Percentiles rank a stretch among this genome's conserved stretches.
Evolutionary conservation across 345 rosid species (phyloP).

Genomic region (Salix dunnii): DNA sequence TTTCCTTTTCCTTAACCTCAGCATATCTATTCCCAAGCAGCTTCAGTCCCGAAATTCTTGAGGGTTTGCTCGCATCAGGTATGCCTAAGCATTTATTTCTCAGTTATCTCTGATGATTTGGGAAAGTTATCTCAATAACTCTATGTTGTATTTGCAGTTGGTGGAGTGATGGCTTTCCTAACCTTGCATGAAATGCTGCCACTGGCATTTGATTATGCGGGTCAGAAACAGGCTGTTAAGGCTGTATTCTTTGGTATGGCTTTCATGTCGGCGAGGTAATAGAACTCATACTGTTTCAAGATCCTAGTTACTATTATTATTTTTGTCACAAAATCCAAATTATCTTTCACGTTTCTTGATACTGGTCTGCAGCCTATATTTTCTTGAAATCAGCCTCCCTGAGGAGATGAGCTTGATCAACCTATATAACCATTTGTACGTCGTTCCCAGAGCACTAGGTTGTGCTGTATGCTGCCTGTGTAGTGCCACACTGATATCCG

Average conservation of each 20-base stretch:
- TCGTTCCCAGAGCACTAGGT: not conserved
- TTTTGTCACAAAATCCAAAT: not conserved
- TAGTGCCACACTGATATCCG: not conserved
- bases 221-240: slow-evolving; percentile 95
- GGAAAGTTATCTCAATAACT: not conserved
- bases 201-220: slow-evolving; percentile 95
- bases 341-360: not conserved
- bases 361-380: slow-evolving; percentile 58
- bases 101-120: not conserved
- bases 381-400: slow-evolving; percentile 80
- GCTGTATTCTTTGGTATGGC: slow-evolving; percentile 98
- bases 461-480: not conserved
- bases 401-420: slow-evolving; percentile 49
- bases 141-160: slow-evolving; percentile 51
- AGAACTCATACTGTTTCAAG: not conserved
- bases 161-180: slow-evolving; percentile 98
- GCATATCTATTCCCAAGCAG: slow-evolving; percentile 94
- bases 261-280: slow-evolving; percentile 97
- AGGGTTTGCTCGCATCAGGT: slow-evolving; percentile 94
- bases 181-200: slow-evolving; percentile 98
- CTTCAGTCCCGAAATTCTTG: slow-evolving; percentile 87
- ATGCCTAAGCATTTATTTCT: slow-evolving; percentile 7
- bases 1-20: slow-evolving; percentile 36
- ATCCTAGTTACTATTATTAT: not conserved
- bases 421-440: slow-evolving; percentile 10